Evolutionary conservation across 139 green algal genomes (phyloP).

Genomic region (Chlamydomonas incerta): DNA sequence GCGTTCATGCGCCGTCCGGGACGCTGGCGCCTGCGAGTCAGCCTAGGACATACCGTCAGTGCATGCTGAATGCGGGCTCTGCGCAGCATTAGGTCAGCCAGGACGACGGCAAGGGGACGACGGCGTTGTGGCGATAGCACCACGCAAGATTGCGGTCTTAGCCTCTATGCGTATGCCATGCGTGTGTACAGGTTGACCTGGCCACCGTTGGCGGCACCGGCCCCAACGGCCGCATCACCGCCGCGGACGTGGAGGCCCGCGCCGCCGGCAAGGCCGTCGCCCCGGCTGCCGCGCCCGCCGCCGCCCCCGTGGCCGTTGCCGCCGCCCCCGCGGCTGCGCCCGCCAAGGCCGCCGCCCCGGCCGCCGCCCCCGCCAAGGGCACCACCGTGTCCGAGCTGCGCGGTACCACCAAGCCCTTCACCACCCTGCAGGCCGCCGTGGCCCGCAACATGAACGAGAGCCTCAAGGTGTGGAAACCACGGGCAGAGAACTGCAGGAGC

Average conservation of each 20-base stretch:
- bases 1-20: too few species aligned
- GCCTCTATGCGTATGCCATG: too few species aligned
- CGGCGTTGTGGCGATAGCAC: too few species aligned
- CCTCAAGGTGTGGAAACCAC: constrained; percentile 80
- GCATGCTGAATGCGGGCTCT: too few species aligned
- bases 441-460: constrained; percentile 94
- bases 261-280: constrained; percentile 64
- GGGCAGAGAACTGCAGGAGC: too few species aligned
- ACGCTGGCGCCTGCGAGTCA: too few species aligned
- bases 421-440: constrained; percentile 90
- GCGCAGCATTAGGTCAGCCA: too few species aligned
- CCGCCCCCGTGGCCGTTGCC: constrained; percentile 60
- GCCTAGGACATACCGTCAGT: too few species aligned
- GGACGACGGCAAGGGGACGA: too few species aligned
- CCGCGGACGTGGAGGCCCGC: constrained; percentile 88
- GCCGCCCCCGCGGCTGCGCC: constrained; percentile 50
- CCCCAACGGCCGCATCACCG: constrained; percentile 94
- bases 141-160: too few species aligned
- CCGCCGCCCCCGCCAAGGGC: constrained; percentile 44
- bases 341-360: constrained; percentile 45
- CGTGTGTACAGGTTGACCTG: constrained; percentile 81
- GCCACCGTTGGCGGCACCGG: constrained; percentile 84
- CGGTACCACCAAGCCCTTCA: constrained; percentile 94
- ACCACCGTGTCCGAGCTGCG: constrained; percentile 84
- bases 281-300: constrained; percentile 49